Evolutionary conservation across 306 rosid species (phyloP).

Genomic region (Parietaria judaica): DNA sequence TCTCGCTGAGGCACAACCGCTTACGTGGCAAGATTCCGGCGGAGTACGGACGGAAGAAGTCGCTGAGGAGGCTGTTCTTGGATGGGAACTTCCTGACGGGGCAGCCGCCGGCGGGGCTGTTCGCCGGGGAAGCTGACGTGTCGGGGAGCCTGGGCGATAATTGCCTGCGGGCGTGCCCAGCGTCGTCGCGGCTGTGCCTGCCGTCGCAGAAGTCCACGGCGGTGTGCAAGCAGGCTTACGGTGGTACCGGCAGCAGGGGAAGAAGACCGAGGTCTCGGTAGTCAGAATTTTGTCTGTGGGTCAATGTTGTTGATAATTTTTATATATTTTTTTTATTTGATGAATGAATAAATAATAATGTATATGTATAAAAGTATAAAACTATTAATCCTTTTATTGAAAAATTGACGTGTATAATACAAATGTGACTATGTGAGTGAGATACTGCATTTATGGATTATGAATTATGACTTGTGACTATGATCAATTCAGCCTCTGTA

Average conservation of each 20-base stretch:
- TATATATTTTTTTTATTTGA: not conserved
- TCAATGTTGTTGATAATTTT: not conserved
- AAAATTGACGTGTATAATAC: no score
- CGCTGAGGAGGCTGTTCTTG: slow-evolving; percentile 51
- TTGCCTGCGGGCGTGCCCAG: slow-evolving; percentile 71
- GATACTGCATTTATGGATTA: no score
- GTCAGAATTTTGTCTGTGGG: slow-evolving; percentile 9
- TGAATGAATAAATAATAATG: no score
- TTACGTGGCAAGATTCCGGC: slow-evolving; percentile 69
- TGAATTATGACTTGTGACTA: no score
- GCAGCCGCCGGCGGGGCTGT: slow-evolving; percentile 59
- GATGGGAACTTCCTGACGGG: slow-evolving; percentile 75
- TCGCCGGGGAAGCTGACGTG: slow-evolving; percentile 27
- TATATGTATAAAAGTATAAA: no score
- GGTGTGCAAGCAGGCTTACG: slow-evolving; percentile 54
- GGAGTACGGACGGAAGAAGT: slow-evolving; percentile 42
- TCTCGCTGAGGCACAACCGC: slow-evolving; percentile 63
- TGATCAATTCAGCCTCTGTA: no score
- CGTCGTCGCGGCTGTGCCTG: slow-evolving; percentile 51
- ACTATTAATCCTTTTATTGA: no score
- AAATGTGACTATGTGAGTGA: no score
- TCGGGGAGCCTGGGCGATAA: slow-evolving; percentile 86
- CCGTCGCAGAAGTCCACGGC: slow-evolving; percentile 70
- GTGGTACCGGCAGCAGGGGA: slow-evolving; percentile 12
- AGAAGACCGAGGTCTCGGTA: slow-evolving; percentile 29